phyloP scores from a whole-genome alignment of 2,329 filamentous ascomycete species.

The Penicillium sp. region DNA sequence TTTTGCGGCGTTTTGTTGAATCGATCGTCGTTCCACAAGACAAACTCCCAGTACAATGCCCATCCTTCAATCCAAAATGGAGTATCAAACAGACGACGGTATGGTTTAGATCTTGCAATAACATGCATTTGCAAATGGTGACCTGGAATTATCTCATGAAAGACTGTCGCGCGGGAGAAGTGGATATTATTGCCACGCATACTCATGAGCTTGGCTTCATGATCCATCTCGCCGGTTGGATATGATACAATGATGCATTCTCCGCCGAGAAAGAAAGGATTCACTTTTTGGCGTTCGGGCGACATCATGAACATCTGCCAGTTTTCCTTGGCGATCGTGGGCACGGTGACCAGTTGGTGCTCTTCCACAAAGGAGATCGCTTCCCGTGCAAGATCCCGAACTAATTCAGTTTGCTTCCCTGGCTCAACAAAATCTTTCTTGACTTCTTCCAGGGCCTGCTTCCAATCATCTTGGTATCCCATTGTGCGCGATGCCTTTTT shows the following conservation, averaged over 20 bases:
- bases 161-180: constrained; percentile 61
- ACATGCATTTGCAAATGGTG: constrained; percentile 50
- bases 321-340: constrained; percentile 54
- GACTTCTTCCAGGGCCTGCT: constrained; percentile 57
- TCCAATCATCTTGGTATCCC: constrained; percentile 52
- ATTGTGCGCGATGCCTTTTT: constrained; percentile 52
- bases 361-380: constrained; percentile 56
- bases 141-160: constrained; percentile 64
- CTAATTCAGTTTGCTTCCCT: constrained; percentile 56
- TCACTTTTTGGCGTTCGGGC: constrained; percentile 55
- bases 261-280: constrained; percentile 63
- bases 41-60: constrained; percentile 64
- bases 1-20: constrained; percentile 56
- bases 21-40: constrained; percentile 57
- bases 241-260: constrained; percentile 58
- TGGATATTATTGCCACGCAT: constrained; percentile 58
- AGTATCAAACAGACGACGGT: constrained; percentile 57
- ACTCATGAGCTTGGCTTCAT: constrained; percentile 60
- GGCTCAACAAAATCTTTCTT: constrained; percentile 58
- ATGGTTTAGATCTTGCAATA: constrained; percentile 49
- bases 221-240: constrained; percentile 19
- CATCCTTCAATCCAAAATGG: constrained; percentile 61
- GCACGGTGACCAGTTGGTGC: constrained; percentile 59
- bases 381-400: constrained; percentile 54
- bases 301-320: constrained; percentile 62